Base-by-base conservation (phyloP, 1,139 yeast species). In the Protomyces macrosporus region DNA sequence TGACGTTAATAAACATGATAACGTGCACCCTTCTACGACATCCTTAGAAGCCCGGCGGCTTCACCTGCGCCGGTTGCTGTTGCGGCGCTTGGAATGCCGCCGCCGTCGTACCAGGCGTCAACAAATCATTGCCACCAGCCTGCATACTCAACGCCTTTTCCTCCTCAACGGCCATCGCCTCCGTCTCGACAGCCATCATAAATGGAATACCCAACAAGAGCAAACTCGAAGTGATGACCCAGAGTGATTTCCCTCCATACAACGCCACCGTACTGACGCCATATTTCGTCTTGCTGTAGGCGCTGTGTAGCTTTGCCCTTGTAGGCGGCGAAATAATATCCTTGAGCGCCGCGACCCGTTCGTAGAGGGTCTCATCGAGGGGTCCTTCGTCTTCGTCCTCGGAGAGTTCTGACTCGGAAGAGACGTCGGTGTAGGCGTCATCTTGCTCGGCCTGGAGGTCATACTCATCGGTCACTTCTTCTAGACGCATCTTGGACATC, bases 281-380 rank as follows among this genome's bases (percentile, higher is more conserved):
- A 58, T 74, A 72, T 59, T 73, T 68, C 42, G 80, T 70, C 48
- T 74, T 69, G 39, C 75, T 71, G 45, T 71, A 66, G 65, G 72
- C 57, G 68, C 68, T 45, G 64, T 73, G 69, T 65, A 84, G 70
- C 69, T 77, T 75, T 65, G 78, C 79, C 79, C 98, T 87, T 76
- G 88, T 91, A 71, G 83, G 82, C 70, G 98, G 98, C 53, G 97
- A 90, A 66, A 93, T 80, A 66, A 91, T 89, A 75, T 93, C 98
- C 77, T 86, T 90, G 72, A 93, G 83, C 63, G 99, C 98, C 68
- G 84, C 84, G 69, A 93, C 76, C 81, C 99, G 87, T 71, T 93
- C 98, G 68, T 81, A 77, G 45, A 95, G 71, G 55, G 97, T 86
- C 79, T 93, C 98, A 72, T 85, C 84, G 73, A 86, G 93, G 70